Evolutionary conservation across 2,329 filamentous ascomycete genomes (phyloP).

Genomic region (Aureobasidium sp.): DNA sequence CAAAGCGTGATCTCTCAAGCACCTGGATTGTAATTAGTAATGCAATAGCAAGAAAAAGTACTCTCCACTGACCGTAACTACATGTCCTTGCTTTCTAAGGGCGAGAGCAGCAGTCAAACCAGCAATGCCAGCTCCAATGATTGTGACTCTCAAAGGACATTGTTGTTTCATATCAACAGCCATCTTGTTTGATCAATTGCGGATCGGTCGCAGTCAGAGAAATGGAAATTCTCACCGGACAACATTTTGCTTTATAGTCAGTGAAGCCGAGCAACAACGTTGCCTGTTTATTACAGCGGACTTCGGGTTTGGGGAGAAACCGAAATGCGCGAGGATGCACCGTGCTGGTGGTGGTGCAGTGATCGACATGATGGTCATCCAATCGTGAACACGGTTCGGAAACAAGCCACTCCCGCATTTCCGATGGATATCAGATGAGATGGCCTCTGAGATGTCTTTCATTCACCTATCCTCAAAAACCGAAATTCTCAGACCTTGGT

Average conservation of each 20-base stretch:
- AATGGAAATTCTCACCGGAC: neutral
- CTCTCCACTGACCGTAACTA: neutral
- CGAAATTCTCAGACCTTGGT: neutral
- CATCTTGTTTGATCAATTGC: neutral
- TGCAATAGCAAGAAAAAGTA: neutral
- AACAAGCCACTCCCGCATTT: conserved; percentile 1
- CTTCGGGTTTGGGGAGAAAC: neutral
- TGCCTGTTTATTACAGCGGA: neutral
- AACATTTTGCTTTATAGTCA: neutral
- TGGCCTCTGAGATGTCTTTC: no score
- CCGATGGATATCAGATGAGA: no score
- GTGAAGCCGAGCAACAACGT: no score
- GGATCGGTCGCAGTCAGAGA: neutral
- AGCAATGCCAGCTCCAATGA: conserved; percentile 18
- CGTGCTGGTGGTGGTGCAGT: neutral
- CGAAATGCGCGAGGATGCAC: neutral
- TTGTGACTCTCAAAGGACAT: conserved; percentile 14
- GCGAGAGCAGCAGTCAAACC: conserved; percentile 16
- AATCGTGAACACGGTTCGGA: neutral
- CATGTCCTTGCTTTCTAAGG: conserved; percentile 15
- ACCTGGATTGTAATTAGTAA: neutral
- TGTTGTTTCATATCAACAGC: conserved; percentile 1
- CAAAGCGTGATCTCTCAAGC: conserved; percentile 13
- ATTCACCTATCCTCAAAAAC: no score
- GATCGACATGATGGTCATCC: neutral